Evolutionary conservation across 2,329 filamentous ascomycete genomes (phyloP).

Genomic region (Dactylellina sp.): DNA sequence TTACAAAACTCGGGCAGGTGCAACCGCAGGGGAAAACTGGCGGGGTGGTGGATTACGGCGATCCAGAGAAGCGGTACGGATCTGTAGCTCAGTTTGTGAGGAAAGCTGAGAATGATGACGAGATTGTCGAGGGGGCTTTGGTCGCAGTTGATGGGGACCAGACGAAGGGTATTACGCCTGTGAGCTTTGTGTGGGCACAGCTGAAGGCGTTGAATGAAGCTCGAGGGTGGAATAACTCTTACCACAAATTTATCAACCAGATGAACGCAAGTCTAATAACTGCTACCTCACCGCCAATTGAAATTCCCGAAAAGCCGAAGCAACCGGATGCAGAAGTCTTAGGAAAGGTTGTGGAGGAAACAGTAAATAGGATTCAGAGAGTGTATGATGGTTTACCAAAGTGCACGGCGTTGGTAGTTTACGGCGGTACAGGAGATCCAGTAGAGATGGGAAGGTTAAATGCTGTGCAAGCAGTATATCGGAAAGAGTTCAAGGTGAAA

Average conservation of each 20-base stretch:
- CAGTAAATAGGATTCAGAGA: slow-evolving; percentile 66
- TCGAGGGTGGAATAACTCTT: slow-evolving; percentile 71
- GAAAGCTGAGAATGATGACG: slow-evolving; percentile 68
- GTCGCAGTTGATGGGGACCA: slow-evolving; percentile 67
- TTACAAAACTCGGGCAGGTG: slow-evolving; percentile 79
- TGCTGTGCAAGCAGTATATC: slow-evolving; percentile 72
- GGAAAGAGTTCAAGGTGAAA: slow-evolving; percentile 74
- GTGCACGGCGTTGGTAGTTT: slow-evolving; percentile 74
- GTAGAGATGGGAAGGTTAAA: slow-evolving; percentile 74
- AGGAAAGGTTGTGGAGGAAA: slow-evolving; percentile 56
- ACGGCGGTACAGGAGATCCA: slow-evolving; percentile 76
- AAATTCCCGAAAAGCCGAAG: slow-evolving; percentile 23
- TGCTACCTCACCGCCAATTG: slow-evolving; percentile 21
- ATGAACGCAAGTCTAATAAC: slow-evolving; percentile 37
- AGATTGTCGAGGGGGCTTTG: slow-evolving; percentile 71
- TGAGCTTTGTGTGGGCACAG: slow-evolving; percentile 76
- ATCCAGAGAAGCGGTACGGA: slow-evolving; percentile 75
- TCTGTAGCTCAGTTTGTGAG: slow-evolving; percentile 70
- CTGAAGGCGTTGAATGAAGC: slow-evolving; percentile 75
- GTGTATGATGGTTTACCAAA: slow-evolving; percentile 72
- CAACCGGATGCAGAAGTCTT: slow-evolving; percentile 32
- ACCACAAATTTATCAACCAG: slow-evolving; percentile 43
- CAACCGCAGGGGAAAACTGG: slow-evolving; percentile 71
- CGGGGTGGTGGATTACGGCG: slow-evolving; percentile 90
- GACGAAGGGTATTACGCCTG: slow-evolving; percentile 70